Base-by-base conservation (phyloP, 129 eudicot species). In the Tagetes erecta region DNA sequence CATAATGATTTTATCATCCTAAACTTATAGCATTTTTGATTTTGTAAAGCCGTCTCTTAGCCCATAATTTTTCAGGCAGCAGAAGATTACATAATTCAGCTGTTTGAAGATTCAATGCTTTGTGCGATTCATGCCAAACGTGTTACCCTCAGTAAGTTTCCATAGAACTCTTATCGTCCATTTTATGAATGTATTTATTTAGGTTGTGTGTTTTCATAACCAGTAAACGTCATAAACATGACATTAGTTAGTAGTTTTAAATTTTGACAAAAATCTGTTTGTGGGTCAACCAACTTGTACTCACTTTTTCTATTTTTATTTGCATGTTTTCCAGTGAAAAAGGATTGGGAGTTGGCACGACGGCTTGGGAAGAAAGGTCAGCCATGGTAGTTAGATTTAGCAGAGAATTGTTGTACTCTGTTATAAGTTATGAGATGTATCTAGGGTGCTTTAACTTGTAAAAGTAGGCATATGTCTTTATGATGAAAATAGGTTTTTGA, bases 51-150 rank as follows among this genome's bases (percentile, higher is more conserved):
- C 46, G 6, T 6, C 42, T 67, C 33, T 41, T 64, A 38, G 14
- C 57, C 49, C 20, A 8, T 70, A 34, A 35, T 45, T 74, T 55
- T 84, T 80, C 81, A 92, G 97, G 97, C 96, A 36, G 96, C 97
- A 56, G 97, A 92, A 77, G 94, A 87, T 73, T 92, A 77, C 79
- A 12, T 89, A 66, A 78, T 92, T 72, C 85, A 71, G 20, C 39
- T 92, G 79, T 89, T 92, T 69, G 94, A 85, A 84, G 97, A 92
- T 74, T 86, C 94, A 71, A 85, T 89, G 96, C 73, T 89, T 1
- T 92, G 97, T 56, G 87, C 97, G 27, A 77, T 92, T 75, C 97
- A 92, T 65, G 97, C 97, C 49, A 89, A 77, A 78, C 93, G 97
- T 57, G 94, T 92, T 38, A 92, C 97, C 39, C 78, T 92, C 14